phyloP scores from a whole-genome alignment of 768 basidiomycete species.

The Clavaria fumosa region DNA sequence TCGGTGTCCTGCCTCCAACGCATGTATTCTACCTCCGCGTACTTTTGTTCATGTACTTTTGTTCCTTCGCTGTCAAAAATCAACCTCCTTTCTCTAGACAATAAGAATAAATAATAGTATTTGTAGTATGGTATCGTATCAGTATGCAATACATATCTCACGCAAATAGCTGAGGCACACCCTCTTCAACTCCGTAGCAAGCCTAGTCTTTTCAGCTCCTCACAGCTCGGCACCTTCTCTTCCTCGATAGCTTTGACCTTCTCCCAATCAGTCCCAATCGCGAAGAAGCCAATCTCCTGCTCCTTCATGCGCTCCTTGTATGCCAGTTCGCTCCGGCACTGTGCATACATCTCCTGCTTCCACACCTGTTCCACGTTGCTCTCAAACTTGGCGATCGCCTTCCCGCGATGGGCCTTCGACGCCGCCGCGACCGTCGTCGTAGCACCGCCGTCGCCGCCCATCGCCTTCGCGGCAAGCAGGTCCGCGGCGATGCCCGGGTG shows the following conservation, averaged over 20 bases:
- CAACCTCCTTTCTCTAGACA: no score
- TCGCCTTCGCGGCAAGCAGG: constrained; percentile 16
- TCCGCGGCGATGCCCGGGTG: constrained; percentile 51
- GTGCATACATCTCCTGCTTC: constrained; percentile 48
- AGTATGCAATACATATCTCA: no score
- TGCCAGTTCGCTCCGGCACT: constrained; percentile 60
- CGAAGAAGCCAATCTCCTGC: constrained; percentile 73
- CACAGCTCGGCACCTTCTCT: constrained; percentile 63
- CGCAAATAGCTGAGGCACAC: no score
- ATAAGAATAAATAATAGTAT: no score
- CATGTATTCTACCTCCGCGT: no score
- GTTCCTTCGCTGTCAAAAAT: no score
- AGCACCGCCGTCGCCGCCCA: no score
- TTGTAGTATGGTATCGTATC: no score
- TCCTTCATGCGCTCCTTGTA: constrained; percentile 56
- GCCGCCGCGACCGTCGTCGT: no score
- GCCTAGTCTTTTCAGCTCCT: constrained; percentile 56
- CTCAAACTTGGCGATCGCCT: constrained; percentile 49
- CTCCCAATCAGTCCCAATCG: constrained; percentile 85
- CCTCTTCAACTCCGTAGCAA: no score
- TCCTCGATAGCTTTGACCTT: constrained; percentile 61
- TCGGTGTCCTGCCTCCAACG: no score
- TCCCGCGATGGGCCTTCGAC: constrained; percentile 11
- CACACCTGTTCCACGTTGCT: constrained; percentile 59
- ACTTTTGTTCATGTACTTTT: no score